Conservation (phyloP, 768 basidiomycete genomes). For the Lactarius psammicola region DNA sequence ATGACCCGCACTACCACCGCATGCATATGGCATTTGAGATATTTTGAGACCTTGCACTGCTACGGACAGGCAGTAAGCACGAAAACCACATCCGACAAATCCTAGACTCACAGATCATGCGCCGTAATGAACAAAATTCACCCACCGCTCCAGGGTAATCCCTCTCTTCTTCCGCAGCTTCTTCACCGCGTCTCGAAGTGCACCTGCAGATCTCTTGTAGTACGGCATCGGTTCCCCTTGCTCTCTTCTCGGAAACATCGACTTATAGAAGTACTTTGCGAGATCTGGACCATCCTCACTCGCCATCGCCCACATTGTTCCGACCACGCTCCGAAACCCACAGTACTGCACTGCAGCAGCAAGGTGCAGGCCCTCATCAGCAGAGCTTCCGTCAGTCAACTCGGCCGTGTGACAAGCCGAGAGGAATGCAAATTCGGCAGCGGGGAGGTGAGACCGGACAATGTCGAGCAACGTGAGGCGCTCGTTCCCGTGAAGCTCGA, state of each 20-base stretch:
- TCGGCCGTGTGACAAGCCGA: constrained; percentile 1
- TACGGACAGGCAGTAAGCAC: background rate
- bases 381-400: background rate
- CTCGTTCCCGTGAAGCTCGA: background rate
- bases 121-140: background rate
- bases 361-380: background rate
- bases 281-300: background rate
- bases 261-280: background rate
- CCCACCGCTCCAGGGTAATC: background rate
- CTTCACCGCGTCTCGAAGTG: background rate
- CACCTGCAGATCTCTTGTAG: background rate
- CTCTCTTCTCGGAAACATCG: background rate
- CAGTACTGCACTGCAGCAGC: background rate
- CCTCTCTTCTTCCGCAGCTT: background rate
- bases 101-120: background rate
- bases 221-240: background rate
- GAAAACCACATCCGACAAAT: background rate
- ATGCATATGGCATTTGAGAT: too few relatives aligned
- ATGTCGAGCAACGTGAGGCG: background rate
- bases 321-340: constrained; percentile 1
- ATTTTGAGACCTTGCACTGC: background rate
- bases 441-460: background rate
- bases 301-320: constrained; percentile 8
- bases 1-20: too few relatives aligned
- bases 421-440: constrained; percentile 4